These are phyloP conservation scores for Pinus tabuliformis DNA, from an alignment of 75 land plant species.

Conservation along the genomic window DNA sequence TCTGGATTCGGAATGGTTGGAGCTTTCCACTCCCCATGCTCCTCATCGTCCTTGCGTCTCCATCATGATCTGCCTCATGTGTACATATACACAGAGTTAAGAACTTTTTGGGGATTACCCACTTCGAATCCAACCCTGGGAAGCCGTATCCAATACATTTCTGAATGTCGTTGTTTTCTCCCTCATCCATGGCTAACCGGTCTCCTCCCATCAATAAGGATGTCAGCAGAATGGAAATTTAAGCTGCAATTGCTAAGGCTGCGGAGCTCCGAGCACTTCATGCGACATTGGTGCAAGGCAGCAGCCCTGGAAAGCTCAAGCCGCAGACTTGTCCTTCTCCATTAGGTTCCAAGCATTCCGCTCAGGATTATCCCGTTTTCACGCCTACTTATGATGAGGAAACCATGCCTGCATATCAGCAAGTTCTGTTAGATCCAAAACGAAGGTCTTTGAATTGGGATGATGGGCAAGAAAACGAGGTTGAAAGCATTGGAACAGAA, in stretches of 20 bases:
- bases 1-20: slow-evolving; percentile 96
- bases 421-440: slow-evolving; percentile 3
- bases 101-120: no score
- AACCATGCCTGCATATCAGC: slow-evolving; percentile 29
- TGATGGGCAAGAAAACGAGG: slow-evolving; percentile 14
- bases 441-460: slow-evolving; percentile 23
- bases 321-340: slow-evolving; percentile 13
- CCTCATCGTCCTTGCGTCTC: slow-evolving; percentile 62
- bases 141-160: no score
- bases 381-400: slow-evolving; percentile 51
- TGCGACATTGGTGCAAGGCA: slow-evolving; percentile 22
- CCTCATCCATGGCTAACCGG: background rate
- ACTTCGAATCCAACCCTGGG: no score
- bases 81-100: no score
- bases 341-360: slow-evolving; percentile 20
- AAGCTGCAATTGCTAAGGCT: slow-evolving; percentile 63
- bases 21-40: slow-evolving; percentile 95
- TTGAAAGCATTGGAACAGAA: slow-evolving; percentile 23
- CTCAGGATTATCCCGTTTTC: slow-evolving; percentile 59
- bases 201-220: slow-evolving; percentile 7
- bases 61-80: no score
- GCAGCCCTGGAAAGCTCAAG: slow-evolving; percentile 11
- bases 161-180: no score
- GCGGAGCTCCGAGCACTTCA: slow-evolving; percentile 62
- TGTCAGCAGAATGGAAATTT: slow-evolving; percentile 41